phyloP scores from a whole-genome alignment of 257 asterid genomes.

The Solanum arcanum region DNA sequence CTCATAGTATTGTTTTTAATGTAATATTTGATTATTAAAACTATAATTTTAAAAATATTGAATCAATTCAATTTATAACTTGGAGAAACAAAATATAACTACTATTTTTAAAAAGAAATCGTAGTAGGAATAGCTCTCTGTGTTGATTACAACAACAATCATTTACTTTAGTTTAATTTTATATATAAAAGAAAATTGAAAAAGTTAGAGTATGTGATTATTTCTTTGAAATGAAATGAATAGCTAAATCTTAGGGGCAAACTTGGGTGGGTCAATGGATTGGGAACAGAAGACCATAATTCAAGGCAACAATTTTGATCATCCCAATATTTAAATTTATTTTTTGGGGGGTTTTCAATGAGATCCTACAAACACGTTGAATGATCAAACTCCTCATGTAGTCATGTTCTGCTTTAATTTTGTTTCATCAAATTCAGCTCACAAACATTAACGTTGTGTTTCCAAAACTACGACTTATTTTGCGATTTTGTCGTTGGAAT shows the following conservation, averaged over 20 bases:
- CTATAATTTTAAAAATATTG: not conserved
- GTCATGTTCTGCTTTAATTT: not conserved
- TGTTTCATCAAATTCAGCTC: not conserved
- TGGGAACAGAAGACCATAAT: not conserved
- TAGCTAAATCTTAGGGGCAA: not conserved
- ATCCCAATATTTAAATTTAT: not conserved
- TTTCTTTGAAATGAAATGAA: not conserved
- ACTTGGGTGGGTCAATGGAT: not conserved
- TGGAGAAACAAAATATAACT: not conserved
- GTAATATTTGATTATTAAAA: not conserved
- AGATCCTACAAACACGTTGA: not conserved
- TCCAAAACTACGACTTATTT: not conserved
- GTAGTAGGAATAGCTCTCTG: not conserved
- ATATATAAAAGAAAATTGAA: no score
- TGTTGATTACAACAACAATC: not conserved
- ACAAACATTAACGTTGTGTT: not conserved
- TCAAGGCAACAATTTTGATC: not conserved
- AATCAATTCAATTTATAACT: not conserved
- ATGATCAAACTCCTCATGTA: not conserved
- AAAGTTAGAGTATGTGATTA: not conserved
- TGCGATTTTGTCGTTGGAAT: not conserved
- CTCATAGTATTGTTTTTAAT: not conserved
- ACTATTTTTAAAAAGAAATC: not conserved
- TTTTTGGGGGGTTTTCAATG: not conserved
- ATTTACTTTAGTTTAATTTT: not conserved